Percentiles rank a stretch among this genome's conserved stretches.
Conservation (phyloP, 257 asterid species). For the Verbena officinalis region DNA sequence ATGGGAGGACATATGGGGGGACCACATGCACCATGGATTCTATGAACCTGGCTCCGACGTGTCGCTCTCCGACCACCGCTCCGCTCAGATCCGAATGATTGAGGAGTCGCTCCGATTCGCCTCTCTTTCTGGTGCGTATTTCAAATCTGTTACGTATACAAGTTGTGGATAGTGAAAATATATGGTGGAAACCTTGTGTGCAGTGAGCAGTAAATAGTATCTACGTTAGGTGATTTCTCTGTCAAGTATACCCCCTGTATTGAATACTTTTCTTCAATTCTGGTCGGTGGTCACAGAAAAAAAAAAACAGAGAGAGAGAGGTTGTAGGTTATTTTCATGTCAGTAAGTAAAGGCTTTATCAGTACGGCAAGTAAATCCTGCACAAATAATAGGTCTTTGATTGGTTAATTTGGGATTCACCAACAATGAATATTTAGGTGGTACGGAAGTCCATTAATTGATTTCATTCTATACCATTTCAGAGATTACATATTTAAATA, state of each 20-base stretch:
- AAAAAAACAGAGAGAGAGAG: too few species aligned
- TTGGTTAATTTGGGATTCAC: background rate
- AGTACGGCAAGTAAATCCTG: too few species aligned
- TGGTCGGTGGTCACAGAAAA: too few species aligned
- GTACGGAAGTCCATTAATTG: background rate
- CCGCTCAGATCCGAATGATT: conserved; percentile 96
- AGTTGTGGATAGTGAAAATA: background rate
- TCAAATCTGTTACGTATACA: background rate
- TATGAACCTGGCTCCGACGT: conserved; percentile 60
- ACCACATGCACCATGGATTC: conserved; percentile 98
- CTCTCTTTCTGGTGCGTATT: conserved; percentile 58
- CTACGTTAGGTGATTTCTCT: background rate
- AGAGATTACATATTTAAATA: too few species aligned
- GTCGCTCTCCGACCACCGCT: conserved; percentile 71
- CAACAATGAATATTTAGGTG: conserved; percentile 3
- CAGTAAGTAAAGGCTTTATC: too few species aligned
- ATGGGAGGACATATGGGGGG: conserved; percentile 98
- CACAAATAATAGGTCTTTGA: too few species aligned
- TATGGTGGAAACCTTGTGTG: background rate
- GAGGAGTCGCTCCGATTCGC: conserved; percentile 85
- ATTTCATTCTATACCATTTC: background rate
- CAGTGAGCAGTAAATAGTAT: background rate
- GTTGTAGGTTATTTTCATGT: too few species aligned
- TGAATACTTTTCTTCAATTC: too few species aligned
- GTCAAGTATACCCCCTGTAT: background rate